Evolutionary conservation across 225 moss, liverwort and hornwort genomes (phyloP), one percentile per base, ranked within the genome.

Genomic region (Sphagnum tenellum): DNA sequence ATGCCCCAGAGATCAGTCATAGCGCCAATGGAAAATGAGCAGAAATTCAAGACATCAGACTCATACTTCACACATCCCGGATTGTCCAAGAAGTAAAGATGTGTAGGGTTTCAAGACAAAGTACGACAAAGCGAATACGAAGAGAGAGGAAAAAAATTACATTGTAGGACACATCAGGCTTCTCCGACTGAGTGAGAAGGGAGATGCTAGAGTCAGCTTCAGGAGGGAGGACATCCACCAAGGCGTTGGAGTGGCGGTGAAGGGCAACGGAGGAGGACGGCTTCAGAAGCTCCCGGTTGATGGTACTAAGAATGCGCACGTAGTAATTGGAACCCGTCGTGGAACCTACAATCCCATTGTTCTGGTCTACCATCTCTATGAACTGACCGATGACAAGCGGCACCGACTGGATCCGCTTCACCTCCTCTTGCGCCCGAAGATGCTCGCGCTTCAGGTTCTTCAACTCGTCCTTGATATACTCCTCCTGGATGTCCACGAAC

Each of bases 121-220:
- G 29, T 29, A 29, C 1, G 29, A 29, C 29, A 29, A 29, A 29
- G 29, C 29, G 29, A 29, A 56, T 13, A 56, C 29, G 1, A 44
- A 3, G 5, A 48, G 5, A 11, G 55, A 11, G 14, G 9, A 45
- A 11, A 63, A 66, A 53, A 64, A 81, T 9, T 82, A 95, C 94
- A 67, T 78, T 87, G 70, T 95, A 95, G 5, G 94, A 49, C 50
- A 95, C 94, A 74, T 95, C 94, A 8, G 94, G 94, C 71, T 95
- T 95, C 88, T 95, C 94, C 8, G 94, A 95, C 72, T 95, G 94
- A 69, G 94, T 95, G 50, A 95, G 73, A 64, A 95, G 64, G 3
- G 94, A 95, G 56, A 95, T 95, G 63, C 94, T 95, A 11, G 94
- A 95, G 78, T 95, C 94, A 3, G 94, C 94, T 73, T 95, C 94